Evolutionary conservation across 768 basidiomycete species (phyloP), one percentile per base, ranked within the genome.

Genomic region (Holtermanniella nyarrowii): DNA sequence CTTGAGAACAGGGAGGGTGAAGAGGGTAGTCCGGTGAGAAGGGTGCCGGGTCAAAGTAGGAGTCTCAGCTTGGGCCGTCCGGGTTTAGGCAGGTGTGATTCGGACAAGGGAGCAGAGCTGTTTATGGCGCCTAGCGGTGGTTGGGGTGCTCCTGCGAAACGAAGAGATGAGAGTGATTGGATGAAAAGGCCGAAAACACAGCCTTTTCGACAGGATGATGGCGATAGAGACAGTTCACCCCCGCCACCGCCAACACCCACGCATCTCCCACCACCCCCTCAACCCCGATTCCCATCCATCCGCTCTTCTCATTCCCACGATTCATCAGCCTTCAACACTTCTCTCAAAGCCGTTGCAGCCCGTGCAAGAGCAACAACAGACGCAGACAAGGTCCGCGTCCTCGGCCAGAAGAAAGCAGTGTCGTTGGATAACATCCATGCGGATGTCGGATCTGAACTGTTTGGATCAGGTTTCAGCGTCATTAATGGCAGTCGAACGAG

Each of bases 221-320:
- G 58, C 14, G 60, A 56, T 12, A 53, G 54, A 12, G 61, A 63
- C 23, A 57, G 48, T 12, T 55, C 62, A 20, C 56, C 53, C n/a
- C 39, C 48, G 27, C 44, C 55, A 20, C 61, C 63, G 3, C 55
- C 60, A 27, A 61, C 59, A 26, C 60, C 60, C 49, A 53, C 13
- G 52, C 53, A 41, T 16, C 7, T 37, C 31, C 55, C 53, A 12
- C 55, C 54, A 31, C 59, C 57, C 2, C 63, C 64, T 43, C 62
- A 62, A 49, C 67, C 67, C 1, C 49, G 61, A 7, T 69, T 69
- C 53, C 65, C 67, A 4, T 48, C 55, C 4, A 53, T 66, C 5
- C 56, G 61, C 22, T 31, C 56, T 3, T 61, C 59, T 1, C 53
- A 58, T 22, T 63, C 62, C 2, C 64, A 64, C 44, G 61, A 64